Evolutionary conservation across 805 yeast genomes (phyloP), one percentile per base, ranked within the genome.

Genomic region (Candida sonorensis): DNA sequence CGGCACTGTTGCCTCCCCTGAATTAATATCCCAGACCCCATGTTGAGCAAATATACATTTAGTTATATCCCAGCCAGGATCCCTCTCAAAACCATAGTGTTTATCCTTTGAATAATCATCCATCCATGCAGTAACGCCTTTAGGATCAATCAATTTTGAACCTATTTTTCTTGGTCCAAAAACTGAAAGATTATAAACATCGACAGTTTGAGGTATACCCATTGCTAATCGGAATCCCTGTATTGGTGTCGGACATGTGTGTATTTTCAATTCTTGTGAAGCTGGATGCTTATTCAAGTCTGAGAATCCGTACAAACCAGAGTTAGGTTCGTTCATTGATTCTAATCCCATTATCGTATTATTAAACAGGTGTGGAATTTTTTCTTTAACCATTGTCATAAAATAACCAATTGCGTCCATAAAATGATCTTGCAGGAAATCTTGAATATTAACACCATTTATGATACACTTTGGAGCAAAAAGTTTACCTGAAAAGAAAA

Each of bases 291-390:
- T 45, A 8, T 62, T 62, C 19, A 88, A 55, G 49, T 83, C 67
- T 4, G 59, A 57, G 30, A 68, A 67, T 0, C 92, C 94, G 26
- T 81, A 66, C 32, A 77, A 68, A 0, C 97, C 97, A 31, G 64
- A 52, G 45, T 75, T 81, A 6, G 96, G 96, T 53, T 88, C 97
- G 53, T 88, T 88, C 61, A 88, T 54, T 30, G 82, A 69, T 57
- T 88, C 97, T 35, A 84, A 64, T 3, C 95, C 97, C n/a, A 82
- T 40, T 2, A 84, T 55, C n/a, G 69, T 67, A 16, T 45, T 42
- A 18, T 64, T 62, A 30, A 71, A 59, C 27, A 77, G 47, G 9
- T 63, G 62, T 0, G 78, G 76, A 0, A 66, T 68, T 7, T 45
- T 34, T 1, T 45, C 48, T 24, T 57, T 54, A 7, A 78, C 57